These are phyloP conservation scores for Apophysomyces ossiformis DNA, from an alignment of 371 early-diverging fungal genomes.

Conservation along the genomic window DNA sequence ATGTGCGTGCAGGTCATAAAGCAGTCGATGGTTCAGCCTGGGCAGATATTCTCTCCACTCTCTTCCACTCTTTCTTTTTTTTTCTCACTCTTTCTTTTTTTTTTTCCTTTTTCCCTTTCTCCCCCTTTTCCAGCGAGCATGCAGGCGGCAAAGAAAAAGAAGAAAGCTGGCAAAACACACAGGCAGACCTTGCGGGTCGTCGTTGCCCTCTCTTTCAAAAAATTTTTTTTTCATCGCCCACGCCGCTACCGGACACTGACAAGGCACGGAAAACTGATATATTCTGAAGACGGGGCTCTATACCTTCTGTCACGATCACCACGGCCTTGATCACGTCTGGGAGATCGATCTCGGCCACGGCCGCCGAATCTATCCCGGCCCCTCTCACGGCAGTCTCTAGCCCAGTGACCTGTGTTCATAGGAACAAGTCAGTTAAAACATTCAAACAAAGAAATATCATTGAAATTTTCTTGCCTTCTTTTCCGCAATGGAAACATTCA, in stretches of 20 bases:
- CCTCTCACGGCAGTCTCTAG: slow-evolving; percentile 67
- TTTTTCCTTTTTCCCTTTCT: background rate
- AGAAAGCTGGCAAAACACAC: slow-evolving; percentile 9
- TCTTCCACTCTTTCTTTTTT: background rate
- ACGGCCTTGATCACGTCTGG: slow-evolving; percentile 31
- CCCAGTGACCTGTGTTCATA: slow-evolving; percentile 68
- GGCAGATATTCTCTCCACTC: slow-evolving; percentile 11
- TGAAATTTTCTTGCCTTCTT: slow-evolving; percentile 51
- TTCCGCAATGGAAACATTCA: slow-evolving; percentile 72
- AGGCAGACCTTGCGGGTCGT: slow-evolving; percentile 13
- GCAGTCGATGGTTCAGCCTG: background rate
- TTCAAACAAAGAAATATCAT: background rate
- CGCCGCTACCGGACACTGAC: slow-evolving; percentile 21
- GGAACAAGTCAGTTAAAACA: background rate
- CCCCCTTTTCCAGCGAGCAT: background rate
- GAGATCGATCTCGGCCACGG: slow-evolving; percentile 25
- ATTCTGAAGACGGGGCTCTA: slow-evolving; percentile 18
- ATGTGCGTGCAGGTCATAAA: slow-evolving; percentile 9
- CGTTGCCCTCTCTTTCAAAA: slow-evolving; percentile 13
- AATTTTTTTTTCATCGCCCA: slow-evolving; percentile 8
- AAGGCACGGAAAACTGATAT: slow-evolving; percentile 23
- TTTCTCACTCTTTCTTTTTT: background rate
- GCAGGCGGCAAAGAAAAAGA: background rate
- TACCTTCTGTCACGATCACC: slow-evolving; percentile 48
- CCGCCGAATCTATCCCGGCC: slow-evolving; percentile 34